Conservation (phyloP, 768 basidiomycete genomes). For the Mycena alexandri region DNA sequence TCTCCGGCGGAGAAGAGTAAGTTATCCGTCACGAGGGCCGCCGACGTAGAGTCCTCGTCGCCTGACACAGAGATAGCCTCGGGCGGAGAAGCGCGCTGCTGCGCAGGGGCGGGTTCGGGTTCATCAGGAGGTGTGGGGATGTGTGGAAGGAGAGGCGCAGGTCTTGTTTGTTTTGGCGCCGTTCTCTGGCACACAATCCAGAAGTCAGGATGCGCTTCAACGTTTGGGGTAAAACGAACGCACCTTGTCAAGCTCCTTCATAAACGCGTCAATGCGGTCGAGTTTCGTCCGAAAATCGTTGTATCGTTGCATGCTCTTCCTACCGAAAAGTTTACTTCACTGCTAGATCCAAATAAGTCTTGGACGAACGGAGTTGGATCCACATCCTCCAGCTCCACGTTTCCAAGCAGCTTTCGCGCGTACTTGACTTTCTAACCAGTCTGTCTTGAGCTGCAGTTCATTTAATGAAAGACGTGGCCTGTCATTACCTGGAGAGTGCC, state of each 20-base stretch:
- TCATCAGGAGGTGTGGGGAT: conserved; percentile 58
- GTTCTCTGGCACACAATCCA: conserved; percentile 52
- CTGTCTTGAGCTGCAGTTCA: too few relatives aligned
- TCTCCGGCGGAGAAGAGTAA: conserved; percentile 60
- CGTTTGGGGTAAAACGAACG: not conserved
- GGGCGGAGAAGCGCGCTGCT: conserved; percentile 40
- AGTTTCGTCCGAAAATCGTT: conserved; percentile 63
- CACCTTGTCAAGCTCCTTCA: conserved; percentile 69
- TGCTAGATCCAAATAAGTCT: conserved; percentile 3
- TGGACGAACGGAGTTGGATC: conserved; percentile 58
- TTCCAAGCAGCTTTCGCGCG: conserved; percentile 68
- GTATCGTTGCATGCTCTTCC: conserved; percentile 58
- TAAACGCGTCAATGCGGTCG: conserved; percentile 65
- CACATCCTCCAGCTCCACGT: conserved; percentile 65
- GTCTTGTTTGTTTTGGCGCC: conserved; percentile 54
- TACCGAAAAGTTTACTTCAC: conserved; percentile 39
- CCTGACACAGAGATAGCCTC: conserved; percentile 28
- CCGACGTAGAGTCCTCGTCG: conserved; percentile 35
- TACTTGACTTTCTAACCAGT: conserved; percentile 60
- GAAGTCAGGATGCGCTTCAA: not conserved
- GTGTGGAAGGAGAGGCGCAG: conserved; percentile 64
- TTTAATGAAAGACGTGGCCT: not conserved
- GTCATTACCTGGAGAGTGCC: conserved; percentile 66
- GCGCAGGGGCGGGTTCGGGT: conserved; percentile 32
- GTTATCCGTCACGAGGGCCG: conserved; percentile 47